Evolutionary conservation across 169 alveolate genomes (phyloP), one percentile per base, ranked within the genome.

Genomic region (Cryptosporidium canis): DNA sequence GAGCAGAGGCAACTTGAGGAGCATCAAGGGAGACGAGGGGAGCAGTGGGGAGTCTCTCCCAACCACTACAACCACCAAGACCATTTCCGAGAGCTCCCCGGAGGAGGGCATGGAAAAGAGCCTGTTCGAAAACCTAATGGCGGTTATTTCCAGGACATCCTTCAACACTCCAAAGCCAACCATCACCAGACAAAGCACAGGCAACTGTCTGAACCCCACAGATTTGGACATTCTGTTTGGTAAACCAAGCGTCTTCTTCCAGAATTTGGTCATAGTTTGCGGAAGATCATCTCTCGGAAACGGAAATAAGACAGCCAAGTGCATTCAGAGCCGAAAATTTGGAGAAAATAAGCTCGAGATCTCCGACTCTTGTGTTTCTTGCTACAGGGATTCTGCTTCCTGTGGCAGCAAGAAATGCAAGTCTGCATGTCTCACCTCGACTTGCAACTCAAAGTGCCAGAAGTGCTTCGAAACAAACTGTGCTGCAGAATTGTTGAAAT

Each of bases 221-320:
- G 87, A 77, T 27, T 43, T 77, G 31, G 29, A 33, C 9, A 56
- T 77, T 0, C 29, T 77, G 14, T 77, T 77, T 31, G 61, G 87
- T 61, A 61, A 56, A 1, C 55, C 70, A 4, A 24, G 44, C 18
- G 6, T 4, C 9, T 5, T 33, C 0, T 77, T 77, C 47, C 87
- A 77, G n/a, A 58, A 27, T 58, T 35, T 37, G 8, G 87, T 77
- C 6, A 56, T 77, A 5, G 61, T 27, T 18, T 77, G 87, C 9
- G 87, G 77, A 29, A 77, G 87, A 37, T 77, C 87, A 8, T 77
- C 87, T 0, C 53, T 77, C n/a, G 87, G 87, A 1, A 77, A 77
- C 11, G 70, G 72, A 41, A 6, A 9, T 21, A 61, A 27, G 24
- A 77, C 87, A 41, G 41, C 70, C 51, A 77, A 2, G 35, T 77